Conservation (phyloP, 1,284 basidiomycete species). For the Golubevia pallescens region DNA sequence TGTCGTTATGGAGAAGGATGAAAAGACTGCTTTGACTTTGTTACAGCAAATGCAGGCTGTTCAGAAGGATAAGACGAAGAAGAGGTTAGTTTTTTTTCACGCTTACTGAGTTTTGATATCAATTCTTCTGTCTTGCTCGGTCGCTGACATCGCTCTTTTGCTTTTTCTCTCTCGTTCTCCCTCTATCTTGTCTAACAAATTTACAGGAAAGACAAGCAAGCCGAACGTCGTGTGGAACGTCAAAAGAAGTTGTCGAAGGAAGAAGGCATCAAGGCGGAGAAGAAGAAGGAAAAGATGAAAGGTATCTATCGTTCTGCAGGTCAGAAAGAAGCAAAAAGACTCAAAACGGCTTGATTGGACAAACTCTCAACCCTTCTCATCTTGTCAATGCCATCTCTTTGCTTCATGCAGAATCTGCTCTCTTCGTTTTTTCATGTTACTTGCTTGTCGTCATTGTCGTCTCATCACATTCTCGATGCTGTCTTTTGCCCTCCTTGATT, state of each 20-base stretch:
- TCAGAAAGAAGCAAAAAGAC: conserved; percentile 36
- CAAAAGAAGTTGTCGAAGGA: conserved; percentile 28
- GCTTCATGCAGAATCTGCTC: too few relatives aligned
- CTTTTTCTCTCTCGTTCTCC: background rate
- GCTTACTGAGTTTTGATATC: too few relatives aligned
- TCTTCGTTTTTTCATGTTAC: too few relatives aligned
- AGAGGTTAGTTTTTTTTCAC: background rate
- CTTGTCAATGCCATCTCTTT: too few relatives aligned
- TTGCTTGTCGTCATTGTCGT: too few relatives aligned
- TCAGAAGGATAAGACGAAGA: conserved; percentile 78
- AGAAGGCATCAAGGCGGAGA: conserved; percentile 26
- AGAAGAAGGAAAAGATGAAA: conserved; percentile 54
- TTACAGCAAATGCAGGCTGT: conserved; percentile 93
- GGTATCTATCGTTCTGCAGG: conserved; percentile 45
- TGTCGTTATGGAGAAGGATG: conserved; percentile 91
- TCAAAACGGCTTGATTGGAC: conserved; percentile 27
- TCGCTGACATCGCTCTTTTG: too few relatives aligned
- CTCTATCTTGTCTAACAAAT: background rate
- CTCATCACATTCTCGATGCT: too few relatives aligned
- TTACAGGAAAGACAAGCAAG: conserved; percentile 25
- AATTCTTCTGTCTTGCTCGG: too few relatives aligned
- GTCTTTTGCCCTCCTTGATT: too few relatives aligned
- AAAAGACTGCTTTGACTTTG: conserved; percentile 88
- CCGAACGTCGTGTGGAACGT: conserved; percentile 22
- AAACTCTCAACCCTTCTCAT: too few relatives aligned